Evolutionary conservation across 805 yeast genomes (phyloP), one percentile per base, ranked within the genome.

Genomic region (Tanozyma kutaoensis): DNA sequence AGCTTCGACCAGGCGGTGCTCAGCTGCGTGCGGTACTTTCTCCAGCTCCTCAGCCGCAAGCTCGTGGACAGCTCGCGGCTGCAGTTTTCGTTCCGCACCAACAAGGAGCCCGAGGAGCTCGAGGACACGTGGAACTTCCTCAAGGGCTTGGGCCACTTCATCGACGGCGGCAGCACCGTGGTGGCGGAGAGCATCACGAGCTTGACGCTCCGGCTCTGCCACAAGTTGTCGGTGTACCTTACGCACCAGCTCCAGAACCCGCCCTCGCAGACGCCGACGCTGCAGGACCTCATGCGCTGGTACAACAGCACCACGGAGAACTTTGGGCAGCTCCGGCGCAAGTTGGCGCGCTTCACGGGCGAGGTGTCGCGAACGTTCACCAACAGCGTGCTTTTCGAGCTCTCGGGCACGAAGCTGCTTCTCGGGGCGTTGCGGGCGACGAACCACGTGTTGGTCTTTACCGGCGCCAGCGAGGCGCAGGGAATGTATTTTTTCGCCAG

Each of bases 51-150:
- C 18, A 76, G 79, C 40, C 66, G 75, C 40, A 91, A 88, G 48
- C 62, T 86, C 26, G 55, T 84, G 25, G 93, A 84, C 39, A 72
- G 85, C 32, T 74, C 85, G 0, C 67, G 70, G 30, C 62, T 70
- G 3, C 58, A 62, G 4, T 58, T 61, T 22, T 68, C 77, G 10
- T 80, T 81, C 54, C 68, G 85, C 39, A 79, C 93, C 0, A 82
- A 81, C 50, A 82, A 82, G 42, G 96, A 82, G 42, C 86, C 95
- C 1, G 98, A 88, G 38, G 85, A 79, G 43, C 57, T 91, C 26
- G 93, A 84, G 42, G 69, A 64, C 28, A 80, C 80, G 24, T 91
- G 94, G 86, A 63, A 66, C 17, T 74, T 76, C 39, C 58, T 91
- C 37, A 79, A 70, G 39, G 73, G 74, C 39, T 64, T 82, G 20